A percentile compares a stretch with the other conserved stretches of the same genome.
phyloP scores from a whole-genome alignment of 768 basidiomycete genomes.

The Neoboletus subvelutipes region DNA sequence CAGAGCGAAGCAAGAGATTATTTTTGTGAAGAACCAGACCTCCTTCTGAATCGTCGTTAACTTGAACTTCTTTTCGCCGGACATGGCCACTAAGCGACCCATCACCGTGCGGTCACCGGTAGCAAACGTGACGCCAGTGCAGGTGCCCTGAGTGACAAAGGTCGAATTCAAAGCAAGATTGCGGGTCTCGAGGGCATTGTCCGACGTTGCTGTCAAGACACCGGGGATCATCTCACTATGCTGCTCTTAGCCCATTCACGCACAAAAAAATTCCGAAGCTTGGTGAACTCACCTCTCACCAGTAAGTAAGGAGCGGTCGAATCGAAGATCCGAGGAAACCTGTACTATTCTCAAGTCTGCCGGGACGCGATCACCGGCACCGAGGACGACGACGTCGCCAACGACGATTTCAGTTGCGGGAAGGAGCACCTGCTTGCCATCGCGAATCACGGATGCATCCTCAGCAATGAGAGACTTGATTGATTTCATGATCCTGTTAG shows the following conservation, averaged over 20 bases:
- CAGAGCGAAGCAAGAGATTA: conserved; percentile 42
- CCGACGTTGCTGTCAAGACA: conserved; percentile 42
- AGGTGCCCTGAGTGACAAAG: conserved; percentile 40
- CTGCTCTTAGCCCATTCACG: conserved; percentile 3
- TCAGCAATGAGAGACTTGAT: conserved; percentile 59
- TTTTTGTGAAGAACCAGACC: conserved; percentile 50
- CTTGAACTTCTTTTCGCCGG: conserved; percentile 44
- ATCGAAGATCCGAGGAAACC: conserved; percentile 47
- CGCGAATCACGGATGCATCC: conserved; percentile 52
- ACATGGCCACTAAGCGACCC: conserved; percentile 55
- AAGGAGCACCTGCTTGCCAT: conserved; percentile 45
- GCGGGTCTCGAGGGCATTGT: conserved; percentile 47
- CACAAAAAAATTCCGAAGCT: neutral
- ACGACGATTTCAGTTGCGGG: conserved; percentile 55
- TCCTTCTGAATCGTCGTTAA: conserved; percentile 48
- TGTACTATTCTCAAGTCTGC: conserved; percentile 56
- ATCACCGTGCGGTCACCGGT: conserved; percentile 44
- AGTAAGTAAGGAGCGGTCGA: conserved; percentile 53
- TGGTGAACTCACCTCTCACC: conserved; percentile 38
- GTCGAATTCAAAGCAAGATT: conserved; percentile 50
- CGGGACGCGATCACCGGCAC: conserved; percentile 55
- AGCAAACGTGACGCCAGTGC: conserved; percentile 40
- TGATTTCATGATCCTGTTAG: conserved; percentile 48
- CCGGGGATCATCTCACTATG: conserved; percentile 43
- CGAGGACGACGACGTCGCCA: conserved; percentile 51